These are phyloP conservation scores for Penicillium longicatenatum DNA, from an alignment of 495 filamentous ascomycete genomes.

Conservation along the genomic window DNA sequence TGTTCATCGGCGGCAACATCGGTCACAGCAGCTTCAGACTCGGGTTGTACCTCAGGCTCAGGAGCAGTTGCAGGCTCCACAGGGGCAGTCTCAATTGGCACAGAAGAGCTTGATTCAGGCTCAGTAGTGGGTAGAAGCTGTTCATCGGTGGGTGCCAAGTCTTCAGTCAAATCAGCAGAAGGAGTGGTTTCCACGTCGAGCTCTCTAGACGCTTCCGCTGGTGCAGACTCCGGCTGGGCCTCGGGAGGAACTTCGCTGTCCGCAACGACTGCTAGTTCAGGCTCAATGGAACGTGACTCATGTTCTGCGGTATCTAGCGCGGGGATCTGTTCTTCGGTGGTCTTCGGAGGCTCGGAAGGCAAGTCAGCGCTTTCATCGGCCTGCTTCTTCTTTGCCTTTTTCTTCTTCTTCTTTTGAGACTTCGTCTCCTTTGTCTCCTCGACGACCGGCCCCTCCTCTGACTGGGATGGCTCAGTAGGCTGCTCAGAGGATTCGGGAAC, in stretches of 20 bases:
- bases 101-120: background rate
- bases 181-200: slow-evolving; percentile 4
- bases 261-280: background rate
- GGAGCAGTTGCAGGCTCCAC: slow-evolving; percentile 7
- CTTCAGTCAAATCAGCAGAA: slow-evolving; percentile 1
- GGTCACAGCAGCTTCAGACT: slow-evolving; percentile 1
- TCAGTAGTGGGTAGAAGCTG: background rate
- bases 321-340: slow-evolving; percentile 2
- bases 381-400: slow-evolving; percentile 38
- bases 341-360: slow-evolving; percentile 13
- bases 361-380: slow-evolving; percentile 23
- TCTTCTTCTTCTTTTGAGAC: slow-evolving; percentile 44
- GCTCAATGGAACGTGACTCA: slow-evolving; percentile 8
- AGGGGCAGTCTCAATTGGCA: background rate
- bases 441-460: slow-evolving; percentile 13
- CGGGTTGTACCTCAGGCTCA: slow-evolving; percentile 4
- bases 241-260: background rate
- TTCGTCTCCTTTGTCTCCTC: slow-evolving; percentile 20
- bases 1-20: slow-evolving; percentile 12
- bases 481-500: slow-evolving; percentile 14
- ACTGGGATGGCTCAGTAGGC: slow-evolving; percentile 8
- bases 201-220: slow-evolving; percentile 7
- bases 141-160: background rate
- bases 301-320: background rate
- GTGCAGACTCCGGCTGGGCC: slow-evolving; percentile 6